Evolutionary conservation across 257 asterid species (phyloP), one percentile per base, ranked within the genome.

Genomic region (Eustoma russellianum): DNA sequence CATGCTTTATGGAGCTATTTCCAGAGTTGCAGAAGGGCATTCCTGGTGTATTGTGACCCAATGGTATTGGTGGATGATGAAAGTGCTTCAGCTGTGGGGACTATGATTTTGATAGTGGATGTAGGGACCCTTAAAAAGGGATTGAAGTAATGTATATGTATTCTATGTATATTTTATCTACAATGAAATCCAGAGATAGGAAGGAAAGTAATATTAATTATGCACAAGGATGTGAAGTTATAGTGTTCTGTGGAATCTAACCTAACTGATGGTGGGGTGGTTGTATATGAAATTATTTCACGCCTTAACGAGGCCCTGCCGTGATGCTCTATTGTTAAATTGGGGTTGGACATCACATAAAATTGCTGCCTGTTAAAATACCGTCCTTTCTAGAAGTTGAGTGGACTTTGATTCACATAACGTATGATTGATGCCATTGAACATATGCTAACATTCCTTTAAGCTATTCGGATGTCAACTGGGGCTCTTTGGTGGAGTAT

Each of bases 61-160:
- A 48, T 46, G 52, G 33, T 60, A 61, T 74, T 82, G 83, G 76
- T 70, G 65, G 59, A 70, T 78, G 83, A 80, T 72, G 66, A 53
- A 74, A 75, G 83, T 77, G 64, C 75, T 69, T 74, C 59, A 66
- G 48, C 70, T 70, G 87, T 76, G 83, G 86, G 70, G 68, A 11
- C 65, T 64, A 44, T 55, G 55, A 70, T 73, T 69, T 66, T 52
- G 62, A 60, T 64, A 67, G 85, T 85, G 91, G 92, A 68, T 47
- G 72, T 59, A 47, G 79, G 92, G 87, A 33, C 79, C 92, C 78
- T 60, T 44, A 17, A 28, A 57, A 61, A 70, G 64, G 68, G 70
- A 9, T 17, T 68, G 69, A 34, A 55, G 72, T 45, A 53, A 66
- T 65, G 67, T 59, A 66, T 62, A 45, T 47, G 50, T 68, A 62